Base-by-base conservation (phyloP, 345 rosid genomes). In the Eucalyptus erythrocorys region DNA sequence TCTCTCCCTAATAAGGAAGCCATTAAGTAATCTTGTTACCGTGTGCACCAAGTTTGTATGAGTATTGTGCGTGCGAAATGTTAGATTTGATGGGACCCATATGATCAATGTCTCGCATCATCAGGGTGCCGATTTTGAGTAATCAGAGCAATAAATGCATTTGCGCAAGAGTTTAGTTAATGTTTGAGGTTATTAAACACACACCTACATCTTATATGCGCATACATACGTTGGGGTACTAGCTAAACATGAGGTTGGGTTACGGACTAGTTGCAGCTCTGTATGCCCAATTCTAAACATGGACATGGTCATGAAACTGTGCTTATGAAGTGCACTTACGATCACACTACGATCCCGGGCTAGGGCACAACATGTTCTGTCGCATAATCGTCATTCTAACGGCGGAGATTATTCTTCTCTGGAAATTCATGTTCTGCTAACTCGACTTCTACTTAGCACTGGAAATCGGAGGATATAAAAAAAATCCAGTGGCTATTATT, bases 101-200 rank as follows among this genome's bases (percentile, higher is more conserved):
- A 34, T 17, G 43, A 68, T 68, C 34, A 3, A 8, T 16, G 80
- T 3, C 22, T 68, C 1, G 4, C 13, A 7, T 64, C 15, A 4
- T n/a, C 4, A 15, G 0, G 76, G 76, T 14, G 76, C 76, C 3
- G 0, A 64, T 64, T 64, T 34, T 0, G 5, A 13, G 4, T 68
- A 34, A 68, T 16, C 6, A 1, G 43, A 68, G 43, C 2, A 2
- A 16, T 34, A 68, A 0, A 16, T 34, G 42, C 0, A 0, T 51
- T 19, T 51, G 10, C 0, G 2, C 57, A 21, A 21, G 80, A 32
- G 42, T 68, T 17, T 34, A 8, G 43, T 68, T 34, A 68, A 34
- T 68, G 80, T 68, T 5, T 8, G 22, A 68, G 80, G 43, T 68
- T 68, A 68, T 32, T 34, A 17, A 66, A 68, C 21, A 40, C 2